Percentiles rank a stretch among this genome's conserved stretches.
Conservation (phyloP, 2,329 filamentous ascomycete genomes). For the Penicillium olsonii region DNA sequence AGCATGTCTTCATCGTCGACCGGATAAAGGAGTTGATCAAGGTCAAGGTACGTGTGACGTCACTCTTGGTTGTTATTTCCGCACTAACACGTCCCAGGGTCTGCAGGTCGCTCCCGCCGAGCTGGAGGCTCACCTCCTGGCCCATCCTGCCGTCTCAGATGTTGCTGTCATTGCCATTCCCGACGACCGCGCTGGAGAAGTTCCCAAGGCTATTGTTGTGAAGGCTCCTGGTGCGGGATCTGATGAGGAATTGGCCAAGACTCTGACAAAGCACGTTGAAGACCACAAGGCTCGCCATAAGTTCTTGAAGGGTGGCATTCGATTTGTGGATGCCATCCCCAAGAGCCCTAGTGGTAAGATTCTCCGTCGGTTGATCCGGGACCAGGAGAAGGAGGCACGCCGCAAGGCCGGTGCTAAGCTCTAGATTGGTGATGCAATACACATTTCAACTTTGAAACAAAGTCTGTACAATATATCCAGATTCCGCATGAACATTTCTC, state of each 20-base stretch:
- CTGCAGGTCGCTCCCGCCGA: constrained; percentile 82
- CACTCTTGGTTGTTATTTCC: neutral
- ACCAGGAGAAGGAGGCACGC: constrained; percentile 70
- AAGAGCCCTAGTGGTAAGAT: constrained; percentile 67
- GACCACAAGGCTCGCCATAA: constrained; percentile 64
- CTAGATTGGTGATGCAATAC: constrained; percentile 42
- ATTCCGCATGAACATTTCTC: no score
- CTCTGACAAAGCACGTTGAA: constrained; percentile 61
- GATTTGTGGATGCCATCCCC: constrained; percentile 59
- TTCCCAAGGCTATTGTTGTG: constrained; percentile 66
- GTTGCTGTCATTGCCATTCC: constrained; percentile 76
- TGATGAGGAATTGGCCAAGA: constrained; percentile 51
- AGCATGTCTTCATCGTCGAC: constrained; percentile 85
- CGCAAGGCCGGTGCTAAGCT: constrained; percentile 67
- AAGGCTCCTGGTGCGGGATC: constrained; percentile 55
- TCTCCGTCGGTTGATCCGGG: constrained; percentile 64
- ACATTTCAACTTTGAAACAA: no score
- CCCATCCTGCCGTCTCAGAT: constrained; percentile 74
- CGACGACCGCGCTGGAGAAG: constrained; percentile 61
- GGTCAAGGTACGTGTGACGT: constrained; percentile 62
- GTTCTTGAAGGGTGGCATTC: constrained; percentile 62
- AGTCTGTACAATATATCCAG: neutral
- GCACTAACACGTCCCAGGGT: constrained; percentile 53
- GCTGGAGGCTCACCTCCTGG: constrained; percentile 76
- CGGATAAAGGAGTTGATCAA: constrained; percentile 79